Conservation (phyloP, 2,329 filamentous ascomycete species). For the Colletotrichum filicis region DNA sequence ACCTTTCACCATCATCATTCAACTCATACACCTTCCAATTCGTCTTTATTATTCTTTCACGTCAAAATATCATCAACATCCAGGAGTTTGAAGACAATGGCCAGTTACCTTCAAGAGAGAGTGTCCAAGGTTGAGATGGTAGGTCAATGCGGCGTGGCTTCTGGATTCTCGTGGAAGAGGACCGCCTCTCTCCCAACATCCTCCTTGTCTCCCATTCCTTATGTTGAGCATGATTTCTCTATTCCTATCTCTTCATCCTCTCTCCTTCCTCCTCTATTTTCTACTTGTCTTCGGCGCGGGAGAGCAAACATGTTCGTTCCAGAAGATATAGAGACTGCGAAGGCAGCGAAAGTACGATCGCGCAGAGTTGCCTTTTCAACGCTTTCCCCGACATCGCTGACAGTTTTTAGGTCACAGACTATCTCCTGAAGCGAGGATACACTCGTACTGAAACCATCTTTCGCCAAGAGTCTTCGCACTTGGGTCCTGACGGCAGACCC, state of each 20-base stretch:
- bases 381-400: background rate
- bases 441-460: constrained; percentile 92
- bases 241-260: background rate
- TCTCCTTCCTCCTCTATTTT: background rate
- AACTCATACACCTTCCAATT: background rate
- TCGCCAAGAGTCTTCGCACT: constrained; percentile 86
- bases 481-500: constrained; percentile 84
- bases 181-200: background rate
- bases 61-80: background rate
- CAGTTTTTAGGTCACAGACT: constrained; percentile 79
- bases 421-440: constrained; percentile 95
- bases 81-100: background rate
- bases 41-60: background rate
- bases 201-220: background rate
- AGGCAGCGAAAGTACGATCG: background rate
- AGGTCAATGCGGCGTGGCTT: background rate
- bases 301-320: background rate
- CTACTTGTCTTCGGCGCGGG: background rate
- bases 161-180: background rate
- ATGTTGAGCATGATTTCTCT: background rate
- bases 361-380: background rate
- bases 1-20: background rate
- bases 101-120: background rate
- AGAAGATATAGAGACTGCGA: background rate
- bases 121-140: background rate